Conservation (phyloP, 148 eudicot species). For the Persicaria maculosa region DNA sequence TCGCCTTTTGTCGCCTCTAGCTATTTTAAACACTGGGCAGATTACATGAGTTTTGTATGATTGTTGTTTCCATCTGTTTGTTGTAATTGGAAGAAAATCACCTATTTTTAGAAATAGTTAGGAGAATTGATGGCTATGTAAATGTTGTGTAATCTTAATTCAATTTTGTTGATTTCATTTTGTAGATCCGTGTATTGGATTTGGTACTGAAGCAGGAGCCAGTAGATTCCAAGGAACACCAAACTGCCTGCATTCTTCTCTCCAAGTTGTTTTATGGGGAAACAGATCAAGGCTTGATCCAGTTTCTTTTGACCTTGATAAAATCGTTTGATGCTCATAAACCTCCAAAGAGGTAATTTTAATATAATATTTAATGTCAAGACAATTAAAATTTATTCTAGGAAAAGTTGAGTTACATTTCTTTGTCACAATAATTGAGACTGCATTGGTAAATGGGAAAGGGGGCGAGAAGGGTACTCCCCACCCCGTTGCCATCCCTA, state of each 20-base stretch:
- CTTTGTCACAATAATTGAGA: not conserved
- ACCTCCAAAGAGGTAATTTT: conserved; percentile 75
- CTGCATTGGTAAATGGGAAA: too few species aligned
- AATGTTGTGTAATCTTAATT: not conserved
- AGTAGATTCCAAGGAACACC: conserved; percentile 76
- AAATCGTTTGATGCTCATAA: conserved; percentile 81
- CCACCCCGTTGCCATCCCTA: too few species aligned
- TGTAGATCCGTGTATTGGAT: conserved; percentile 93
- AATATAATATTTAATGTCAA: not conserved
- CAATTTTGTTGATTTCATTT: not conserved
- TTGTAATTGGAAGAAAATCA: not conserved
- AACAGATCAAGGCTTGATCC: conserved; percentile 96
- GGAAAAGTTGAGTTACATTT: not conserved
- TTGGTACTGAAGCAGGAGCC: conserved; percentile 80
- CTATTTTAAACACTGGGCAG: too few species aligned
- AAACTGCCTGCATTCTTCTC: conserved; percentile 76
- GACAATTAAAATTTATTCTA: not conserved
- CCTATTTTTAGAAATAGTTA: not conserved
- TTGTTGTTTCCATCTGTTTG: not conserved
- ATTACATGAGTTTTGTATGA: not conserved
- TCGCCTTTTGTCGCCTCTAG: too few species aligned
- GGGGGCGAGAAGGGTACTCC: too few species aligned
- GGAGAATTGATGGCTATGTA: not conserved
- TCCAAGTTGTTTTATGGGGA: conserved; percentile 97
- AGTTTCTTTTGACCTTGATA: conserved; percentile 69